Conservation (phyloP, 2,329 filamentous ascomycete genomes). For the Myriosclerotinia scirpicola region DNA sequence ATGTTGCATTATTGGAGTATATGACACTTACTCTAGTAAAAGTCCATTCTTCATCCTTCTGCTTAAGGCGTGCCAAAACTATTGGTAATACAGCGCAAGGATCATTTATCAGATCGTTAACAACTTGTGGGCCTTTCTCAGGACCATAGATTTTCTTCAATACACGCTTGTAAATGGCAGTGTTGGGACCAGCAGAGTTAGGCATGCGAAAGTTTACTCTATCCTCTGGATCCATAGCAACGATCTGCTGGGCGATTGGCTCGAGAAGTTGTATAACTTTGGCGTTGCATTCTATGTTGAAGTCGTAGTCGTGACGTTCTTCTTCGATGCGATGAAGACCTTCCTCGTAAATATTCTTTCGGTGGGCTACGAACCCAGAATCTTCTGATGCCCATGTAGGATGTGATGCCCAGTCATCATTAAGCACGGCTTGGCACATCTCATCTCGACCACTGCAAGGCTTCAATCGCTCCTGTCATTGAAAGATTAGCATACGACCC, state of each 20-base stretch:
- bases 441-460: conserved; percentile 92
- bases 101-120: conserved; percentile 79
- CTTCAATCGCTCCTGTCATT: conserved; percentile 72
- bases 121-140: conserved; percentile 80
- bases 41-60: conserved; percentile 97
- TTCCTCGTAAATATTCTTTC: conserved; percentile 95
- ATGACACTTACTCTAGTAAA: conserved; percentile 64
- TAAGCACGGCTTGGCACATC: conserved; percentile 88
- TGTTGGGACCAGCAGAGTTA: conserved; percentile 83
- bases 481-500: conserved; percentile 15
- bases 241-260: conserved; percentile 87
- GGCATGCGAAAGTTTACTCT: conserved; percentile 76
- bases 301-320: conserved; percentile 97
- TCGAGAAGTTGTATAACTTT: conserved; percentile 96
- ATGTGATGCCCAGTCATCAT: conserved; percentile 98
- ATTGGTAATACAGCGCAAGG: conserved; percentile 88
- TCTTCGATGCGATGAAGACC: conserved; percentile 94
- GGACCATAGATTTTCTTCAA: conserved; percentile 95
- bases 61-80: conserved; percentile 83
- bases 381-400: conserved; percentile 99
- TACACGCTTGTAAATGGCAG: conserved; percentile 94
- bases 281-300: conserved; percentile 92
- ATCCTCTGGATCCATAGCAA: conserved; percentile 73
- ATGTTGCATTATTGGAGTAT: neutral
- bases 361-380: conserved; percentile 93